Evolutionary conservation across 305 asterid species (phyloP), one percentile per base, ranked within the genome.

Genomic region (Petunia hybrid): DNA sequence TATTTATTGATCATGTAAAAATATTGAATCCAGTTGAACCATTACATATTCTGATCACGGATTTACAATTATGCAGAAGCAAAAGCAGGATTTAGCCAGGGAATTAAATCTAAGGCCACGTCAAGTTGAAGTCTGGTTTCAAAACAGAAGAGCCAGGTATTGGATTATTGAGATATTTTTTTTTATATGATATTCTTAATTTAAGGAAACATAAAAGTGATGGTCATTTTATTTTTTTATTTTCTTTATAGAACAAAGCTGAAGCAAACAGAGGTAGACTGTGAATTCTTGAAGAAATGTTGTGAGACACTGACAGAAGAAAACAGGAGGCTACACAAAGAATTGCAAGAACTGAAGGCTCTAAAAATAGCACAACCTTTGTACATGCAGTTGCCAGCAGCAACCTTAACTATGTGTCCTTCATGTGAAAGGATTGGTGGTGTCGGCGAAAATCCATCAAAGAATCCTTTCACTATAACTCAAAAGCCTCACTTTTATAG

Each of bases 71-170:
- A 36, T 13, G 78, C 95, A 95, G 99, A 95, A 95, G 85, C 98
- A 94, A 81, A 95, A 95, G 85, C 99, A 92, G 76, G 99, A 94
- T 3, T 85, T 95, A 85, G 97, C 99, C 2, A 88, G 90, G 77
- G 96, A 94, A 14, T 83, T 95, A 78, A 91, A 87, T 88, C 92
- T 95, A 62, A 86, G 95, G 90, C 97, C 98, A 7, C 89, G 99
- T 40, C 99, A 95, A 64, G 99, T 95, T 56, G 99, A 95, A 87
- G 99, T 95, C 43, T 95, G 99, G 99, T 95, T 95, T 77, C 99
- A 95, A 88, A 95, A 95, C 81, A 88, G 98, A 78, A 87, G 99
- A 86, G 99, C 99, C 85, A 95, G 99, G 99, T 95, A 53, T 22
- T 22, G 63, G 61, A 71, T 39, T 39, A 76, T 22, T 46, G 7